These are phyloP conservation scores for Ceratobasidium sp. DNA, from an alignment of 1,284 basidiomycete species.

Conservation along the genomic window DNA sequence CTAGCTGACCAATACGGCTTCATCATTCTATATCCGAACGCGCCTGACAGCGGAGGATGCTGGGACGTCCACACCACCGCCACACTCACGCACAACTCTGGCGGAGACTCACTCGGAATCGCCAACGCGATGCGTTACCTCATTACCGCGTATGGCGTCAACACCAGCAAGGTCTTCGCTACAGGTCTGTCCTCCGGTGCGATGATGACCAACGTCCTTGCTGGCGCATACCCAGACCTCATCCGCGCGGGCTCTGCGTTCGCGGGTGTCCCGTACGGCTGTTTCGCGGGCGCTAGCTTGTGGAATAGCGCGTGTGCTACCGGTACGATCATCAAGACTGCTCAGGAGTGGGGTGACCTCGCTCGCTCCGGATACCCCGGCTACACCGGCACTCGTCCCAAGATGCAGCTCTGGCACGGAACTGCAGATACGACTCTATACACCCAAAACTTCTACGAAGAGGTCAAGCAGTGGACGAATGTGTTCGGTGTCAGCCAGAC, in stretches of 20 bases:
- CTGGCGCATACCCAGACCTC: slow-evolving; percentile 69
- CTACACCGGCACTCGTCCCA: slow-evolving; percentile 66
- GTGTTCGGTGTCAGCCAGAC: slow-evolving; percentile 62
- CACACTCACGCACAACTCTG: slow-evolving; percentile 68
- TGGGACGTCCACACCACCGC: slow-evolving; percentile 68
- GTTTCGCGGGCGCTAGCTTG: slow-evolving; percentile 64
- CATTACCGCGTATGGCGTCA: slow-evolving; percentile 64
- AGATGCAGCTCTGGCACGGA: slow-evolving; percentile 70
- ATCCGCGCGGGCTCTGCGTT: slow-evolving; percentile 65
- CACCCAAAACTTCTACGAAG: slow-evolving; percentile 67
- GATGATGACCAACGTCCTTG: slow-evolving; percentile 72
- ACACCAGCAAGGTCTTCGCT: slow-evolving; percentile 63
- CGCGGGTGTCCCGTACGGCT: slow-evolving; percentile 67
- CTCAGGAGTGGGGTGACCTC: slow-evolving; percentile 65
- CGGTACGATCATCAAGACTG: slow-evolving; percentile 63
- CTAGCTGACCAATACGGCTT: slow-evolving; percentile 64
- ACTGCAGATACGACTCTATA: slow-evolving; percentile 66
- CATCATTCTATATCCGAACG: slow-evolving; percentile 61
- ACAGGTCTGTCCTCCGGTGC: slow-evolving; percentile 69
- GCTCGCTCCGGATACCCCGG: slow-evolving; percentile 65
- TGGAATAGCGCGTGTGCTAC: slow-evolving; percentile 67
- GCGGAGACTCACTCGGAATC: slow-evolving; percentile 69
- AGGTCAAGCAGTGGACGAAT: slow-evolving; percentile 66
- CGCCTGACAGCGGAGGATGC: slow-evolving; percentile 61
- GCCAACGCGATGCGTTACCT: slow-evolving; percentile 65